Conservation (phyloP, 106 monocot species). For the Iris macrosiphon region DNA sequence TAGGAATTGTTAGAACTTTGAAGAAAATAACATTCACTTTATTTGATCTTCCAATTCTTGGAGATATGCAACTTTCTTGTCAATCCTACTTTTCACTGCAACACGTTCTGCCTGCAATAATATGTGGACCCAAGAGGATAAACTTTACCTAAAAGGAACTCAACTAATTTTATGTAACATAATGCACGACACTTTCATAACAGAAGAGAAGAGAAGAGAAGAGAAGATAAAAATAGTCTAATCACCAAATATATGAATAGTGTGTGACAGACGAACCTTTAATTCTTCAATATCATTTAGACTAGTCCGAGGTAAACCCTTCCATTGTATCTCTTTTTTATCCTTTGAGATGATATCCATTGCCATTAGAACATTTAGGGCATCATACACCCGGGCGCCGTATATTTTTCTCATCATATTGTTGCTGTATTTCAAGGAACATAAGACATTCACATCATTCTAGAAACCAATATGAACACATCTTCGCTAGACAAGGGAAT, state of each 20-base stretch:
- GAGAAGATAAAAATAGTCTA: background rate
- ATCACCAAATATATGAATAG: background rate
- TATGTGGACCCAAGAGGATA: background rate
- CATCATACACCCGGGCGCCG: conserved; percentile 91
- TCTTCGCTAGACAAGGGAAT: background rate
- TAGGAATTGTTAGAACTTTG: no score
- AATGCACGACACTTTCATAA: background rate
- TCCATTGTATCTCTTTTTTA: conserved; percentile 98
- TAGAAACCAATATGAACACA: background rate
- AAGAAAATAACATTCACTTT: no score
- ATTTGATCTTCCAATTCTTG: conserved; percentile 86
- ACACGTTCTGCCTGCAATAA: conserved; percentile 50
- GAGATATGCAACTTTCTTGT: conserved; percentile 76
- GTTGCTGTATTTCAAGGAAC: conserved; percentile 52
- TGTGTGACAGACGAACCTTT: conserved; percentile 34
- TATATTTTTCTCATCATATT: conserved; percentile 97
- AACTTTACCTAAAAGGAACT: no score
- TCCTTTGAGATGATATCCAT: conserved; percentile 97
- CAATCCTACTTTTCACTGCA: conserved; percentile 53
- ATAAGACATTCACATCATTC: background rate
- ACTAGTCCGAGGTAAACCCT: conserved; percentile 87
- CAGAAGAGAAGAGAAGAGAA: no score
- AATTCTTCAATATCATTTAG: conserved; percentile 81
- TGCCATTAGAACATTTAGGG: conserved; percentile 90
- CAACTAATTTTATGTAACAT: no score